phyloP scores from a whole-genome alignment of 2,329 filamentous ascomycete genomes.

The Cercospora sp. region DNA sequence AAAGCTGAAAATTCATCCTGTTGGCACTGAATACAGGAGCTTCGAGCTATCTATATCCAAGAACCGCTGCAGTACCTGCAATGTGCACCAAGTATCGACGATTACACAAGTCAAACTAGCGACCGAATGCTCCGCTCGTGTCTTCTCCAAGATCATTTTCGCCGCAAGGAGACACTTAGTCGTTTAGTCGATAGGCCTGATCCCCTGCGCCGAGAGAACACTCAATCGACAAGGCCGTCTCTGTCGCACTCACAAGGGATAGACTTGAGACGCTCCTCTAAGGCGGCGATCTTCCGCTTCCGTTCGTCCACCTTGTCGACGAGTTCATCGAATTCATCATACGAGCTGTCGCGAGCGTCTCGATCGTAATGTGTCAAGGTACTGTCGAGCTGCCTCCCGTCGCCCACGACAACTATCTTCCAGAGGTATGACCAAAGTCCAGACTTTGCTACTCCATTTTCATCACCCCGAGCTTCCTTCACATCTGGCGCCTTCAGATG shows the following conservation, averaged over 20 bases:
- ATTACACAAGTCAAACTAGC: too few species aligned
- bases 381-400: neutral
- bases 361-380: neutral
- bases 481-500: neutral
- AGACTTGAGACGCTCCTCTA: neutral
- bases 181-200: too few species aligned
- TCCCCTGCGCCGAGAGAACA: neutral
- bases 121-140: neutral
- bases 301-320: neutral
- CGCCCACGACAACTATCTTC: neutral
- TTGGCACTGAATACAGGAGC: too few species aligned
- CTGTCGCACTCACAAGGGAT: neutral
- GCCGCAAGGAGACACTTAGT: too few species aligned
- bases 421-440: neutral
- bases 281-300: neutral
- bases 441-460: neutral
- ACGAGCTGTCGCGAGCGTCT: neutral
- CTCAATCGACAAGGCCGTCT: neutral
- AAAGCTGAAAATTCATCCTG: too few species aligned
- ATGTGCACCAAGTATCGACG: too few species aligned
- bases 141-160: neutral
- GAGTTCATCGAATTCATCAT: neutral
- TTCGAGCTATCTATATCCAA: too few species aligned
- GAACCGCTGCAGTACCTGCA: too few species aligned
- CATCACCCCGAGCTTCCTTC: neutral